Percentiles rank a stretch among this genome's conserved stretches.
Evolutionary conservation across 495 filamentous ascomycete species (phyloP).

Genomic region (Penicillium longicatenatum): DNA sequence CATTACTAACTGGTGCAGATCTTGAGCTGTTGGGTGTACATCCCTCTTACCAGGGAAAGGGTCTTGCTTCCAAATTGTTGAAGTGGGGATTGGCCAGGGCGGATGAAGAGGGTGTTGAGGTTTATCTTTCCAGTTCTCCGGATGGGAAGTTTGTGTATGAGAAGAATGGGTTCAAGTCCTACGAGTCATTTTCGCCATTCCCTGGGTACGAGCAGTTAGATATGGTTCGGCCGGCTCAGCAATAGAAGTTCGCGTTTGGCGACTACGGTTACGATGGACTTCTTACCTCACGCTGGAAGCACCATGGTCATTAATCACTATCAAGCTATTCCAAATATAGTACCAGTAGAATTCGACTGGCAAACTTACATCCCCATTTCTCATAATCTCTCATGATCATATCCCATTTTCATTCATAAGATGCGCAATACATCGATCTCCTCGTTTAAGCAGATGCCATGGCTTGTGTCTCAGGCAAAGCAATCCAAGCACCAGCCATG

Average conservation of each 20-base stretch:
- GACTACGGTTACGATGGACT: no score
- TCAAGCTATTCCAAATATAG: not conserved
- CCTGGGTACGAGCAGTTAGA: conserved; percentile 21
- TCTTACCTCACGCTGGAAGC: no score
- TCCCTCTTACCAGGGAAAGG: conserved; percentile 39
- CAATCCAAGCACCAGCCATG: conserved; percentile 16
- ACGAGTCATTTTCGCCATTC: conserved; percentile 20
- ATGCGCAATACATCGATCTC: not conserved
- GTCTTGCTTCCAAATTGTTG: conserved; percentile 40
- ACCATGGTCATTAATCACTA: not conserved
- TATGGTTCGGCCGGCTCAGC: conserved; percentile 24
- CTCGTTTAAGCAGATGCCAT: conserved; percentile 16
- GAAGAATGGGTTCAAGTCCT: conserved; percentile 33
- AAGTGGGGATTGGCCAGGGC: conserved; percentile 45
- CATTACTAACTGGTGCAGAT: conserved; percentile 22
- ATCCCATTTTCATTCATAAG: not conserved
- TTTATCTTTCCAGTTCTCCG: conserved; percentile 37
- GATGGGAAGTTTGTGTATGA: conserved; percentile 34
- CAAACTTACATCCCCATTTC: not conserved
- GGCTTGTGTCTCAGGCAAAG: conserved; percentile 18
- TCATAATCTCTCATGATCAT: not conserved
- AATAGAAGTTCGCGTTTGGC: not conserved
- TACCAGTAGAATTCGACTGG: not conserved
- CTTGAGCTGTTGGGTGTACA: conserved; percentile 40
- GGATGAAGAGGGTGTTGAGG: conserved; percentile 40